Percentiles rank a stretch among this genome's conserved stretches.
Evolutionary conservation across 2,329 filamentous ascomycete genomes (phyloP).

Genomic region (Arthrinium puccinioides): DNA sequence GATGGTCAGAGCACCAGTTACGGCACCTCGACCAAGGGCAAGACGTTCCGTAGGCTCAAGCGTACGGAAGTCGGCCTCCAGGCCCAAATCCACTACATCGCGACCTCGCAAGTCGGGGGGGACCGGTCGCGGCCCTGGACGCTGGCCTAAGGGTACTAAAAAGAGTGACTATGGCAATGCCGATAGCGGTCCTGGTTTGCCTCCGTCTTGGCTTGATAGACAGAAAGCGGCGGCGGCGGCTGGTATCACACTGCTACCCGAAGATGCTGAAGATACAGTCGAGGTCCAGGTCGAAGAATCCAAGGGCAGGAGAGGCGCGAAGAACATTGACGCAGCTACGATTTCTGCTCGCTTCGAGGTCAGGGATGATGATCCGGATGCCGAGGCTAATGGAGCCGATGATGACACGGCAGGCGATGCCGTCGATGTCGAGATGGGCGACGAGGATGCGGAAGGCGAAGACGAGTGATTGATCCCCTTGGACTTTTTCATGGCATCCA

Average conservation of each 20-base stretch:
- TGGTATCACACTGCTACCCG: slow-evolving; percentile 5
- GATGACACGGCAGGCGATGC: slow-evolving; percentile 5
- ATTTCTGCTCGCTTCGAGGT: slow-evolving; percentile 14
- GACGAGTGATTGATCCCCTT: slow-evolving; percentile 4
- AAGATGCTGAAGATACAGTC: slow-evolving; percentile 21
- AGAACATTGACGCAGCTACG: slow-evolving; percentile 13
- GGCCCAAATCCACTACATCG: slow-evolving; percentile 32
- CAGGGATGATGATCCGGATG: slow-evolving; percentile 3
- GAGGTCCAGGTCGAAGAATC: slow-evolving; percentile 30
- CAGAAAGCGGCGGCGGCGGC: slow-evolving; percentile 10
- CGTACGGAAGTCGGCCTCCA: slow-evolving; percentile 25
- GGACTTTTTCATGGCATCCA: not conserved
- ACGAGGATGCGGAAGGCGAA: slow-evolving; percentile 7
- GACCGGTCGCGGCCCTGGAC: slow-evolving; percentile 56
- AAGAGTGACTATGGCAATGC: slow-evolving; percentile 63
- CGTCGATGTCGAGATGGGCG: slow-evolving; percentile 11
- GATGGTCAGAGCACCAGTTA: slow-evolving; percentile 17
- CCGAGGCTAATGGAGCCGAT: slow-evolving; percentile 6
- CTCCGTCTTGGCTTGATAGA: slow-evolving; percentile 45
- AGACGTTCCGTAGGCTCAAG: slow-evolving; percentile 27
- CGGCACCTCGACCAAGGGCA: slow-evolving; percentile 27
- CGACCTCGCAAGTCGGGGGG: slow-evolving; percentile 53
- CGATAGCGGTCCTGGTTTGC: slow-evolving; percentile 56
- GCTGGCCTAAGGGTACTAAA: slow-evolving; percentile 62
- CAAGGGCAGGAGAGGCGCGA: slow-evolving; percentile 19